A percentile compares a stretch with the other conserved stretches of the same genome.
phyloP scores from a whole-genome alignment of 2,329 filamentous ascomycete genomes.

The Scedosporium apiospermum region DNA sequence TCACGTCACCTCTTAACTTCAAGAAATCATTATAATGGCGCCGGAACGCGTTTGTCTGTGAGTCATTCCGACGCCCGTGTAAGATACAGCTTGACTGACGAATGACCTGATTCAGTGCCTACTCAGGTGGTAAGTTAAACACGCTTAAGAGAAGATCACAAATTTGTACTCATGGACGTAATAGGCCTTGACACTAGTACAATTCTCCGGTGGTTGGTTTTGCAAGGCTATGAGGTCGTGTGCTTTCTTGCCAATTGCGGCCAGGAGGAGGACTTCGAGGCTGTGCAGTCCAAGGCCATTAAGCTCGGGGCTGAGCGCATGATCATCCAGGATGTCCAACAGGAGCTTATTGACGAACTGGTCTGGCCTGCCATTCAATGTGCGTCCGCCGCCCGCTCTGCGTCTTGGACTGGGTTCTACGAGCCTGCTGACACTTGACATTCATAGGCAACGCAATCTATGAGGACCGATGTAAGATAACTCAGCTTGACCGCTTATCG shows the following conservation, averaged over 20 bases:
- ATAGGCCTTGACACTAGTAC: conserved; percentile 30
- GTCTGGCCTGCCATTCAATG: conserved; percentile 63
- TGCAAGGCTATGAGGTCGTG: conserved; percentile 11
- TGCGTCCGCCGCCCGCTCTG: conserved; percentile 24
- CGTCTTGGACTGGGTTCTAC: conserved; percentile 32
- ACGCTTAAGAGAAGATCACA: too few relatives aligned
- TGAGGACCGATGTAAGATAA: conserved; percentile 35
- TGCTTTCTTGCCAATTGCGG: conserved; percentile 54
- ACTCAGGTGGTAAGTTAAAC: too few relatives aligned
- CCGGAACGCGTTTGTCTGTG: too few relatives aligned
- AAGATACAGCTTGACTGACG: too few relatives aligned
- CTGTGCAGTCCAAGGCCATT: conserved; percentile 55
- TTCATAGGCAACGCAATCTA: conserved; percentile 39
- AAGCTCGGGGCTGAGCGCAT: conserved; percentile 18
- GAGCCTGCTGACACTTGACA: not conserved
- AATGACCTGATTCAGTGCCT: too few relatives aligned
- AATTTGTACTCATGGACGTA: too few relatives aligned
- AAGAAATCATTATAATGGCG: too few relatives aligned
- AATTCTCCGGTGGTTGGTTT: conserved; percentile 31
- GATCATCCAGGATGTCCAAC: conserved; percentile 49
- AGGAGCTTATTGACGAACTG: conserved; percentile 66
- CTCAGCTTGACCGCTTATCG: too few relatives aligned
- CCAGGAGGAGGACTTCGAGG: conserved; percentile 60
- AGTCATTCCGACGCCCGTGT: too few relatives aligned
- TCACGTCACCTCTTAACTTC: too few relatives aligned